Evolutionary conservation across 768 basidiomycete species (phyloP), one percentile per base, ranked within the genome.

Genomic region (Lyophyllum semitale): DNA sequence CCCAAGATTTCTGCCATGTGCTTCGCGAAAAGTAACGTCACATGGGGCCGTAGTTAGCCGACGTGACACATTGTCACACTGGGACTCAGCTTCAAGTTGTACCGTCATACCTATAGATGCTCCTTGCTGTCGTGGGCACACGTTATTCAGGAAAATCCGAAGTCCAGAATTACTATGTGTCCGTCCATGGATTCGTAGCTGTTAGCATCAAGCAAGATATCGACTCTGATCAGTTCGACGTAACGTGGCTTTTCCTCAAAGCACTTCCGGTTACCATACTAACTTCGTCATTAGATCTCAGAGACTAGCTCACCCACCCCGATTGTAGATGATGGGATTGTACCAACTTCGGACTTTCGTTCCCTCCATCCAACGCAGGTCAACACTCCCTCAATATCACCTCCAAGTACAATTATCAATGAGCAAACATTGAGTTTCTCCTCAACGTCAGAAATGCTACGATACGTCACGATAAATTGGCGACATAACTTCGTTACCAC

Each of bases 401-500:
- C 71, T 12, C 59, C 64, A 38, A 67, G 64, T 18, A 45, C 64
- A 6, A 45, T 57, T 12, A 53, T 62, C 51, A 9, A 57, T 17
- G 51, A 51, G 13, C 56, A 66, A 51, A 55, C 60, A 40, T 60
- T 74, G 33, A 66, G 65, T 51, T 90, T 84, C 68, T 40, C 70
- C 6, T 78, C 78, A 8, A 68, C 85, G 1, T 59, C 71, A 12
- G 74, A 79, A 8, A 70, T 98, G 41, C 78, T 98, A 42, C 77
- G 84, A 59, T 80, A 88, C 66, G 87, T 88, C 17, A 98, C 97
- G 1, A 78, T 75, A 57, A 80, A 90, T 59, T 99, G 96, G 96
- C 80, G 78, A 41, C 68, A 75, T 7, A 76, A 91, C 63, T 93
- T 88, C 62, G 93, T 98, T 27, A 96, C 95, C 0, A 70, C 76